These are phyloP conservation scores for Hypoxylon sp. DNA, from an alignment of 2,329 filamentous ascomycete species.

Conservation along the genomic window DNA sequence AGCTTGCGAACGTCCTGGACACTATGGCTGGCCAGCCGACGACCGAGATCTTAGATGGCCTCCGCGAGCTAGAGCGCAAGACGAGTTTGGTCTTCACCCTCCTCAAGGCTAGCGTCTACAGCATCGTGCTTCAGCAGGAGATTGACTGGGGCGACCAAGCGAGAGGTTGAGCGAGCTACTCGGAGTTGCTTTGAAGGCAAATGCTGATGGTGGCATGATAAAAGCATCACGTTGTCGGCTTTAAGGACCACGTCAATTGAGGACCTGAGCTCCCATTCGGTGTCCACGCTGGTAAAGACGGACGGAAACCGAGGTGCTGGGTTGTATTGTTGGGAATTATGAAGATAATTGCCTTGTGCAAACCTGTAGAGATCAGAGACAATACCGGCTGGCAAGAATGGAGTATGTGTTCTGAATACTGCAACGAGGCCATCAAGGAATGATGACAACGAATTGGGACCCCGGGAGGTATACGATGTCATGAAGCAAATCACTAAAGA, in stretches of 20 bases:
- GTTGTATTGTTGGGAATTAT: neutral
- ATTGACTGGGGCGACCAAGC: constrained; percentile 77
- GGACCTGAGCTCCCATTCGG: neutral
- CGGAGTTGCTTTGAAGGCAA: neutral
- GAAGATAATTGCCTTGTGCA: neutral
- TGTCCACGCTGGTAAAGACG: neutral
- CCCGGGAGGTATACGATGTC: neutral
- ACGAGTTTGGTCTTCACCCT: constrained; percentile 95
- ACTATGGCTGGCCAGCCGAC: constrained; percentile 79
- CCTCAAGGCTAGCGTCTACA: constrained; percentile 98
- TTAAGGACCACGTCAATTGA: neutral
- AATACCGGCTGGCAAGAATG: neutral
- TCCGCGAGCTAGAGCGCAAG: constrained; percentile 92
- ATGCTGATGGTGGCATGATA: neutral
- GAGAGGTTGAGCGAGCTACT: constrained; percentile 53
- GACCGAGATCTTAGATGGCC: constrained; percentile 85
- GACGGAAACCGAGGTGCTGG: neutral
- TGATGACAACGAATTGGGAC: neutral
- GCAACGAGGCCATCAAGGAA: neutral
- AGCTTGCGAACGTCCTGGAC: constrained; percentile 73
- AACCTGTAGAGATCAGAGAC: neutral
- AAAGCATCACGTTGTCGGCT: neutral
- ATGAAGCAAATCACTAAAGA: constrained; percentile 7
- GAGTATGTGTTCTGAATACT: neutral
- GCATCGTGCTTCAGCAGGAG: constrained; percentile 98